phyloP scores from a whole-genome alignment of 371 early-diverging fungal genomes.

The Apophysomyces trapeziformis region DNA sequence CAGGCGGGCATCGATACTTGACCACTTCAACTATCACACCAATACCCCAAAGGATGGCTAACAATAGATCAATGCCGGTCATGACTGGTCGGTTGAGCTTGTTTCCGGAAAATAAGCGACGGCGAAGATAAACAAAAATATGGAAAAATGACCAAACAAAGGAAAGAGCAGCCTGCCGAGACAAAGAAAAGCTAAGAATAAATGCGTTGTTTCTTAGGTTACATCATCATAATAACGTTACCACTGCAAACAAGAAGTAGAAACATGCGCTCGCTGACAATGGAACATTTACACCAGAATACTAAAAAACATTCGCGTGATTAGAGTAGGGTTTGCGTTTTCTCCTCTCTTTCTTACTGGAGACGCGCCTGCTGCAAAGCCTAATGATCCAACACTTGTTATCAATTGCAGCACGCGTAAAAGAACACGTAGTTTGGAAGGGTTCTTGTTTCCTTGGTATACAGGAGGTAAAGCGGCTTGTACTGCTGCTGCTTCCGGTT shows the following conservation, averaged over 20 bases:
- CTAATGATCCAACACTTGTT: constrained; percentile 44
- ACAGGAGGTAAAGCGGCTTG: constrained; percentile 28
- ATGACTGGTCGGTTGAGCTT: constrained; percentile 58
- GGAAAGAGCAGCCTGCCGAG: constrained; percentile 46
- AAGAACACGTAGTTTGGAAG: constrained; percentile 38
- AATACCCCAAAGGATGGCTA: constrained; percentile 59
- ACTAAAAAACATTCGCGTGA: constrained; percentile 18
- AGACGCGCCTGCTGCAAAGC: constrained; percentile 56
- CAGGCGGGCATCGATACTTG: constrained; percentile 53
- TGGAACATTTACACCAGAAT: constrained; percentile 39
- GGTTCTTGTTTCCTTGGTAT: constrained; percentile 23
- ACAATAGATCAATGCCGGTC: constrained; percentile 50
- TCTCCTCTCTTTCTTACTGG: constrained; percentile 38
- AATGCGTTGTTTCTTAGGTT: not conserved
- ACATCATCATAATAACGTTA: constrained; percentile 15
- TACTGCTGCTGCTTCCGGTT: constrained; percentile 16
- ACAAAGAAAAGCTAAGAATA: too few relatives aligned
- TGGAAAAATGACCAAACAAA: constrained; percentile 54
- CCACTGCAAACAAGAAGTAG: constrained; percentile 53
- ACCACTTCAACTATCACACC: constrained; percentile 60
- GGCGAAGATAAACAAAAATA: constrained; percentile 45
- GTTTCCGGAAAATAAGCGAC: constrained; percentile 41
- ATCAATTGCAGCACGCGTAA: constrained; percentile 42
- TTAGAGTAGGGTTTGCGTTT: not conserved
- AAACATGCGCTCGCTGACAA: constrained; percentile 41